Percentiles rank a stretch among this genome's conserved stretches.
Evolutionary conservation across 208 protist species (phyloP).

Genomic region (Trypanosomatidae sp.): DNA sequence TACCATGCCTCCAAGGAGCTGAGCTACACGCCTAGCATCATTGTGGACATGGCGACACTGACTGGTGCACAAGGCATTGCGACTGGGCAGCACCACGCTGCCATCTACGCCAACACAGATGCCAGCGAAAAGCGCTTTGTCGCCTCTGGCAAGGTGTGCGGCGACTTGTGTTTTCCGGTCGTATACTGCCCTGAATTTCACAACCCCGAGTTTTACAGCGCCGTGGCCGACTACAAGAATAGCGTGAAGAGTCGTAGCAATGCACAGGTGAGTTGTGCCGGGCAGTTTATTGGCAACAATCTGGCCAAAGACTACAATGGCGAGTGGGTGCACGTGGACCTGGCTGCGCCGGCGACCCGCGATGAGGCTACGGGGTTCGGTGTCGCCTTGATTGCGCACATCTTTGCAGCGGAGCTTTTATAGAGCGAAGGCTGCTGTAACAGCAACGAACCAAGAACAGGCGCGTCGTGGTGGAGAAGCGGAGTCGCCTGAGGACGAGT

Average conservation of each 20-base stretch:
- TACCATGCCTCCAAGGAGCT: slow-evolving; percentile 85
- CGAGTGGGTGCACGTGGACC: slow-evolving; percentile 86
- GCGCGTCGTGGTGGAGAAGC: background rate
- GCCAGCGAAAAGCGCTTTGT: slow-evolving; percentile 60
- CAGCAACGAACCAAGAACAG: background rate
- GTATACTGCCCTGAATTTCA: slow-evolving; percentile 90
- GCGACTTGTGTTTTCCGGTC: slow-evolving; percentile 87
- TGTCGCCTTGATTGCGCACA: slow-evolving; percentile 61
- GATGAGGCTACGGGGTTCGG: slow-evolving; percentile 80
- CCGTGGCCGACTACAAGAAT: slow-evolving; percentile 76
- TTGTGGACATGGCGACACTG: slow-evolving; percentile 93
- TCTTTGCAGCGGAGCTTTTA: slow-evolving; percentile 36
- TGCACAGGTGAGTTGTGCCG: slow-evolving; percentile 80
- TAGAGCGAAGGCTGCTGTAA: background rate
- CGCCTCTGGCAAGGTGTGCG: slow-evolving; percentile 44
- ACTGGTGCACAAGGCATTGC: slow-evolving; percentile 90
- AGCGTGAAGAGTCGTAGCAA: slow-evolving; percentile 67
- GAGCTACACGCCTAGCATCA: slow-evolving; percentile 67
- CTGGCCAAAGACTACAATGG: slow-evolving; percentile 63
- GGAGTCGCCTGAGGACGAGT: too few species aligned
- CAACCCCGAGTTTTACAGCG: slow-evolving; percentile 64
- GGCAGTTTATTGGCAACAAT: slow-evolving; percentile 78
- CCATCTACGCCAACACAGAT: slow-evolving; percentile 80
- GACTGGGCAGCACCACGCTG: slow-evolving; percentile 77
- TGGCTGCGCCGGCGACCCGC: slow-evolving; percentile 66